Percentiles rank a stretch among this genome's conserved stretches.
Conservation (phyloP, 169 alveolate species). For the Cryptosporidium xiaoi region DNA sequence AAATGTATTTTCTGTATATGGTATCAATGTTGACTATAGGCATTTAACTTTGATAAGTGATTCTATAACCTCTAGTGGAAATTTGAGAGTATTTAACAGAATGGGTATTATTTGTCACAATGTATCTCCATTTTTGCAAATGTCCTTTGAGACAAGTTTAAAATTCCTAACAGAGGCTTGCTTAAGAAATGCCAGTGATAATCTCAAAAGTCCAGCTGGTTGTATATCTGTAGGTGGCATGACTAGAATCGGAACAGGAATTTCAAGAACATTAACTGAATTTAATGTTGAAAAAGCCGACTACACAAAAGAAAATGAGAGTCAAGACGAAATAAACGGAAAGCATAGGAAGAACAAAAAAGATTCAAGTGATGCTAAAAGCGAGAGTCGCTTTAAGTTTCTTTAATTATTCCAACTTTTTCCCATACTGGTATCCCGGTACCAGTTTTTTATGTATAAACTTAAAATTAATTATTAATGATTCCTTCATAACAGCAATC, state of each 20-base stretch:
- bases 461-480: too few relatives aligned
- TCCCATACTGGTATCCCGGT: too few relatives aligned
- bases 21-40: slow-evolving; percentile 95
- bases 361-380: background rate
- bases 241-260: slow-evolving; percentile 50
- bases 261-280: slow-evolving; percentile 48
- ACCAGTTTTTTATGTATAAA: too few relatives aligned
- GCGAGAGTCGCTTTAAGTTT: slow-evolving; percentile 15
- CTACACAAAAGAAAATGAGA: background rate
- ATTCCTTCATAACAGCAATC: too few relatives aligned
- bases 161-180: slow-evolving; percentile 92
- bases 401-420: background rate
- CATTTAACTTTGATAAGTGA: slow-evolving; percentile 97
- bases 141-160: slow-evolving; percentile 97
- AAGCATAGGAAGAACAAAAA: background rate
- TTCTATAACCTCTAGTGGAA: slow-evolving; percentile 95
- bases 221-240: slow-evolving; percentile 66
- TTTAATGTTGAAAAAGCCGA: background rate
- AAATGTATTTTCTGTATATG: slow-evolving; percentile 95
- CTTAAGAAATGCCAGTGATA: slow-evolving; percentile 81
- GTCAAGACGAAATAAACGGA: background rate
- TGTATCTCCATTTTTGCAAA: slow-evolving; percentile 93
- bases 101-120: slow-evolving; percentile 34
- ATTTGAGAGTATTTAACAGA: slow-evolving; percentile 88
- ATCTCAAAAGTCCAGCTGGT: slow-evolving; percentile 83